These are phyloP conservation scores for Aspergillus thermomutatus DNA, from an alignment of 2,329 filamentous ascomycete genomes.

Conservation along the genomic window DNA sequence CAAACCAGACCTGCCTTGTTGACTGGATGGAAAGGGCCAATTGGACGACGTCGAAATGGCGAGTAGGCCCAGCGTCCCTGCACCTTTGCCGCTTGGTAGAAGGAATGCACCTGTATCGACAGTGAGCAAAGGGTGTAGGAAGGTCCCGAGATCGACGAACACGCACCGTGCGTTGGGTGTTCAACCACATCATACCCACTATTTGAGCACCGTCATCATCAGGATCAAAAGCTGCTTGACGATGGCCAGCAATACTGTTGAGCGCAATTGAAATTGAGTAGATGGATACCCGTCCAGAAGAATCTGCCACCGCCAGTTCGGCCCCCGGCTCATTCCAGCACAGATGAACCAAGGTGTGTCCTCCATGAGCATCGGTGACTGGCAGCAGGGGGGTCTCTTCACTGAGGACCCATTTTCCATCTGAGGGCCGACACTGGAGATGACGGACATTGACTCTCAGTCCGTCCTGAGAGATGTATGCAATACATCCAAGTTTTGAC, in stretches of 20 bases:
- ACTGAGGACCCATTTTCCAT: conserved; percentile 73
- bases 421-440: conserved; percentile 64
- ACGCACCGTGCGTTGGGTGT: conserved; percentile 51
- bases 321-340: conserved; percentile 74
- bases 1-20: conserved; percentile 72
- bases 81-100: conserved; percentile 61
- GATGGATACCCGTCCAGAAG: conserved; percentile 72
- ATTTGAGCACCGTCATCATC: conserved; percentile 72
- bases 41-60: conserved; percentile 61
- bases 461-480: conserved; percentile 72
- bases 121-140: conserved; percentile 3
- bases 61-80: conserved; percentile 66
- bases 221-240: conserved; percentile 63
- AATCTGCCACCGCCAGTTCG: conserved; percentile 81
- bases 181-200: conserved; percentile 84
- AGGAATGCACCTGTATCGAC: conserved; percentile 37
- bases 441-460: conserved; percentile 68
- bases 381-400: conserved; percentile 64
- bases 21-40: conserved; percentile 66
- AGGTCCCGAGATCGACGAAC: conserved; percentile 17
- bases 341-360: conserved; percentile 71
- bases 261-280: conserved; percentile 68
- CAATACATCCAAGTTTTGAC: conserved; percentile 84
- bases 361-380: conserved; percentile 59
- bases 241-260: conserved; percentile 65